A percentile compares a stretch with the other conserved stretches of the same genome.
Conservation (phyloP, 1,139 yeast species). For the Pichia sp. region DNA sequence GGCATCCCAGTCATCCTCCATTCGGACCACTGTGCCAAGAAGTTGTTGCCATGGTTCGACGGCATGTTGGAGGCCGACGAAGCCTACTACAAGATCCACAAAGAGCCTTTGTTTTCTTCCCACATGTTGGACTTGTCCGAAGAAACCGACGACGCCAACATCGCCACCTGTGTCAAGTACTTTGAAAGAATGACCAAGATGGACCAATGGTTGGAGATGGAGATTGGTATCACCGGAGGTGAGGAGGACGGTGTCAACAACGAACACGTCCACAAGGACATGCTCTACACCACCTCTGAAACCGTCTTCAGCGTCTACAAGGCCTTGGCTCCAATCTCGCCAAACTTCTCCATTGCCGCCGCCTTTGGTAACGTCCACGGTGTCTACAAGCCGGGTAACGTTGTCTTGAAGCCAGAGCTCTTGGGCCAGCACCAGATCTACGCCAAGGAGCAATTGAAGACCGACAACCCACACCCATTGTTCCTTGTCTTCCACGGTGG, state of each 20-base stretch:
- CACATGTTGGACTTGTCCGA: conserved; percentile 99
- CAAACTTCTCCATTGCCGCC: conserved; percentile 99
- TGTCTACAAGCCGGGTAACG: conserved; percentile 99
- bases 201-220: conserved; percentile 99
- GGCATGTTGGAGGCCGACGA: conserved; percentile 98
- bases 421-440: conserved; percentile 94
- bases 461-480: conserved; percentile 65
- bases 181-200: conserved; percentile 90
- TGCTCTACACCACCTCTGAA: conserved; percentile 92
- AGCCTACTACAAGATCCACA: conserved; percentile 77
- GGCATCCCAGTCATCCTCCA: conserved; percentile 96
- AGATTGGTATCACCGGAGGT: conserved; percentile 99
- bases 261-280: conserved; percentile 82
- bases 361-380: conserved; percentile 99
- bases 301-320: conserved; percentile 88
- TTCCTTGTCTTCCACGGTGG: conserved; percentile 99
- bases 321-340: conserved; percentile 87
- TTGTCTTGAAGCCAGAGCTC: conserved; percentile 85
- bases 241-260: conserved; percentile 99
- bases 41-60: conserved; percentile 96
- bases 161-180: conserved; percentile 89
- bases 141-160: conserved; percentile 94
- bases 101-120: conserved; percentile 95
- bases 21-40: conserved; percentile 99
- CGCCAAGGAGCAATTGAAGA: conserved; percentile 59